Evolutionary conservation across 202 grass and related monocot genomes (phyloP).

Genomic region (Carex arenaria): DNA sequence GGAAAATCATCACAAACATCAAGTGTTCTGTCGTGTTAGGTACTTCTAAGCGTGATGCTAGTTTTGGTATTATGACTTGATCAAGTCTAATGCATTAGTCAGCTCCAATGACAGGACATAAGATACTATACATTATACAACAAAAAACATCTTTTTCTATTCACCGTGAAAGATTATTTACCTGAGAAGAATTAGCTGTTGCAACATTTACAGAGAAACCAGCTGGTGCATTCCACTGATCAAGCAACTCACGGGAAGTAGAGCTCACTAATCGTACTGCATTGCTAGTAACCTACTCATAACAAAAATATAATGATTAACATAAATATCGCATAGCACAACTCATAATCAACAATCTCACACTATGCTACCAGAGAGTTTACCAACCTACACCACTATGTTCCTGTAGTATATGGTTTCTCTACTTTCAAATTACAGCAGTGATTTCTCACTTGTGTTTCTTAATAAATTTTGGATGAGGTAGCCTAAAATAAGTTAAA

Average conservation of each 20-base stretch:
- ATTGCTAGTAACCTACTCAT: constrained; percentile 69
- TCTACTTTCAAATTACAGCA: neutral
- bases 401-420: neutral
- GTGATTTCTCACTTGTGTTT: neutral
- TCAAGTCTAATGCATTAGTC: neutral
- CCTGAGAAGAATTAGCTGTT: constrained; percentile 93
- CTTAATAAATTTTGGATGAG: neutral
- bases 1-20: neutral
- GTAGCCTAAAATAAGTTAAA: neutral
- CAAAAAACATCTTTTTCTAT: neutral
- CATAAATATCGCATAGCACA: neutral
- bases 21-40: neutral
- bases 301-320: neutral
- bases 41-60: neutral
- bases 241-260: constrained; percentile 64
- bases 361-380: neutral
- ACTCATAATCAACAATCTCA: neutral
- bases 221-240: constrained; percentile 88
- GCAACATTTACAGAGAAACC: constrained; percentile 98
- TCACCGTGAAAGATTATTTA: constrained; percentile 19
- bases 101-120: neutral
- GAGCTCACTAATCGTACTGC: constrained; percentile 84
- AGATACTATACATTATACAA: neutral
- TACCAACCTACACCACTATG: neutral
- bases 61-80: neutral